These are phyloP conservation scores for Magnolia changhungtana DNA, from an alignment of 164 flowering plant genomes.

Conservation along the genomic window DNA sequence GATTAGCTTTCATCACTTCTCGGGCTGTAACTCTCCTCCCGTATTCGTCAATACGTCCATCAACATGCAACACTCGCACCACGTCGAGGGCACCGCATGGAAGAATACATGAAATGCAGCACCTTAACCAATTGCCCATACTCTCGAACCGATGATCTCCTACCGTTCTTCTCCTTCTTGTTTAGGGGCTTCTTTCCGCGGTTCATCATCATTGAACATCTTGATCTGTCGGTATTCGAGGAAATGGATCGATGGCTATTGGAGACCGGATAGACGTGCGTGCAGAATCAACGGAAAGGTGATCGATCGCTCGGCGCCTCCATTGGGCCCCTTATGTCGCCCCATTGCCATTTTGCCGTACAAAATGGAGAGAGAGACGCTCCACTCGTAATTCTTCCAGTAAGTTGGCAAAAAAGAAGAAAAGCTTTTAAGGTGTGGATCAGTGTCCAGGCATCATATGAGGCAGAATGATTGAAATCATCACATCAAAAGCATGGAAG, in stretches of 20 bases:
- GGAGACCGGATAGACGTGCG: not conserved
- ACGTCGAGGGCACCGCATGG: slow-evolving; percentile 18
- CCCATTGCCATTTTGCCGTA: not conserved
- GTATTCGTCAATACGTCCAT: slow-evolving; percentile 13
- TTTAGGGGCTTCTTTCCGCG: not conserved
- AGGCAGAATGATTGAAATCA: slow-evolving; percentile 11
- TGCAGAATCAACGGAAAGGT: not conserved
- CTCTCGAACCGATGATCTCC: not conserved
- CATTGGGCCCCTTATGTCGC: not conserved
- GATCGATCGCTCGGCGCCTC: not conserved
- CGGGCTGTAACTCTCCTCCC: slow-evolving; percentile 9
- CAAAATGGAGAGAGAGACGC: not conserved
- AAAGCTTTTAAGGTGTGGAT: slow-evolving; percentile 6
- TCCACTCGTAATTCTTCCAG: not conserved
- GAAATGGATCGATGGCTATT: not conserved
- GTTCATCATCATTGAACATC: not conserved
- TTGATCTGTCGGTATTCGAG: not conserved
- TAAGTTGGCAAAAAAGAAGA: not conserved
- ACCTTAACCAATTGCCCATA: slow-evolving; percentile 14
- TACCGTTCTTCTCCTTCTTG: not conserved
- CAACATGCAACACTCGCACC: slow-evolving; percentile 14
- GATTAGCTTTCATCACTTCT: slow-evolving; percentile 15
- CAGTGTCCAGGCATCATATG: slow-evolving; percentile 5
- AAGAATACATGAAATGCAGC: slow-evolving; percentile 12
- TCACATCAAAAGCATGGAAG: not conserved